phyloP scores from a whole-genome alignment of 1,284 basidiomycete genomes.

The Rhodotorula sp. region DNA sequence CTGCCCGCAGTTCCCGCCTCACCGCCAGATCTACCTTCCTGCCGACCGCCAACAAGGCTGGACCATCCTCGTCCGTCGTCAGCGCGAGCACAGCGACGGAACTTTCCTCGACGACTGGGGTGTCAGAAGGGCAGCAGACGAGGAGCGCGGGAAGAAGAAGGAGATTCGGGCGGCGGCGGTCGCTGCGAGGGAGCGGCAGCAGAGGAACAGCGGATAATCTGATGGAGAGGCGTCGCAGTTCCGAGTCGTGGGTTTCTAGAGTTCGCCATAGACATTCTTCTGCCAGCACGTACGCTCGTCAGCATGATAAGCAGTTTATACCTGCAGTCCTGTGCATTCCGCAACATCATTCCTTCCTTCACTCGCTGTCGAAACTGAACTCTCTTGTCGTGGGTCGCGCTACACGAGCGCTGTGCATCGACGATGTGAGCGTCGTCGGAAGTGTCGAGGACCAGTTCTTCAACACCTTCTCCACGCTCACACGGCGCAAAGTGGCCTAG shows the following conservation, averaged over 20 bases:
- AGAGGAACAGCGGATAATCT: not conserved
- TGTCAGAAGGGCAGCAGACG: conserved; percentile 41
- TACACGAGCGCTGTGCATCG: too few species aligned
- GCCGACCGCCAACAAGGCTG: conserved; percentile 24
- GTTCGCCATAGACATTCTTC: too few species aligned
- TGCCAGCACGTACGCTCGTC: too few species aligned
- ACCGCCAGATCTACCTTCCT: conserved; percentile 27
- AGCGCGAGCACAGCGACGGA: conserved; percentile 7
- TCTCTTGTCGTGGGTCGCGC: too few species aligned
- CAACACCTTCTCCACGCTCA: too few species aligned
- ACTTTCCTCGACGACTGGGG: conserved; percentile 23
- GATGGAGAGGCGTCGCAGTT: not conserved
- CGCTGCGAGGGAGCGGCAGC: conserved; percentile 10
- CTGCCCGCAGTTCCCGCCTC: conserved; percentile 26
- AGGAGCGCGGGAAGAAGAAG: conserved; percentile 55
- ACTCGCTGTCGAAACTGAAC: too few species aligned
- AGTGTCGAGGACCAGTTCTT: too few species aligned
- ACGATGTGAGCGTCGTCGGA: too few species aligned
- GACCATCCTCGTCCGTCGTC: conserved; percentile 21
- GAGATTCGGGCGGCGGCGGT: conserved; percentile 48
- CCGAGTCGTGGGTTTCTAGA: not conserved
- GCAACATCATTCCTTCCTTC: too few species aligned
- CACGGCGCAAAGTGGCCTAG: too few species aligned
- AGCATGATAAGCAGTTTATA: too few species aligned
- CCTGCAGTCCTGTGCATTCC: too few species aligned